Evolutionary conservation across 352 stramenopile genomes (phyloP).

Genomic region (Elongisporangium senticosum): DNA sequence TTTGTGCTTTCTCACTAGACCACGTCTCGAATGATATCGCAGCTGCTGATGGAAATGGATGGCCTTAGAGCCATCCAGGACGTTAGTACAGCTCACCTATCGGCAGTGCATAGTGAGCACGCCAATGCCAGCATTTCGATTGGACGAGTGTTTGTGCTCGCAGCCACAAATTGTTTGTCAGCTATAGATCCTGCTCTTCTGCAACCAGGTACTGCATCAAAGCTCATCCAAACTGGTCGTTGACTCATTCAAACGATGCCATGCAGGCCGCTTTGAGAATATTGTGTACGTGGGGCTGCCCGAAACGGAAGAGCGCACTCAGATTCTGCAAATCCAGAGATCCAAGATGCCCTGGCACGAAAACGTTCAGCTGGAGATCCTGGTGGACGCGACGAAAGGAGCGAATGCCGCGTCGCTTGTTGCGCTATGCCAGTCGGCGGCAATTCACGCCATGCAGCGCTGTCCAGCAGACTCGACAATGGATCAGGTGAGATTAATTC

Average conservation of each 20-base stretch:
- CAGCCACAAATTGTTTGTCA: constrained; percentile 68
- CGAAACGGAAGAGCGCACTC: constrained; percentile 33
- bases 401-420: constrained; percentile 73
- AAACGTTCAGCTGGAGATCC: constrained; percentile 34
- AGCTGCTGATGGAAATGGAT: constrained; percentile 81
- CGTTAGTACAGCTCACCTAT: constrained; percentile 22
- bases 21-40: constrained; percentile 81
- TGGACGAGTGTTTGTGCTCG: constrained; percentile 72
- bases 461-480: constrained; percentile 12
- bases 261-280: constrained; percentile 75
- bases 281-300: constrained; percentile 72
- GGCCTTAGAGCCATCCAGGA: constrained; percentile 48
- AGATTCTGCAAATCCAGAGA: constrained; percentile 64
- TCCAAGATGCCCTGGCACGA: constrained; percentile 65
- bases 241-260: not conserved
- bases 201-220: constrained; percentile 46
- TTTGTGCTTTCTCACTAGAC: constrained; percentile 23
- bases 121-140: constrained; percentile 9
- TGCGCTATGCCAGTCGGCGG: constrained; percentile 60
- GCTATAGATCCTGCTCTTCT: constrained; percentile 80
- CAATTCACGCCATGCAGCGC: constrained; percentile 71
- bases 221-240: not conserved
- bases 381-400: constrained; percentile 53
- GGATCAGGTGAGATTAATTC: constrained; percentile 20
- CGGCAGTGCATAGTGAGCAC: not conserved